Evolutionary conservation across 2,329 filamentous ascomycete genomes (phyloP).

Genomic region (Alternaria rosae): DNA sequence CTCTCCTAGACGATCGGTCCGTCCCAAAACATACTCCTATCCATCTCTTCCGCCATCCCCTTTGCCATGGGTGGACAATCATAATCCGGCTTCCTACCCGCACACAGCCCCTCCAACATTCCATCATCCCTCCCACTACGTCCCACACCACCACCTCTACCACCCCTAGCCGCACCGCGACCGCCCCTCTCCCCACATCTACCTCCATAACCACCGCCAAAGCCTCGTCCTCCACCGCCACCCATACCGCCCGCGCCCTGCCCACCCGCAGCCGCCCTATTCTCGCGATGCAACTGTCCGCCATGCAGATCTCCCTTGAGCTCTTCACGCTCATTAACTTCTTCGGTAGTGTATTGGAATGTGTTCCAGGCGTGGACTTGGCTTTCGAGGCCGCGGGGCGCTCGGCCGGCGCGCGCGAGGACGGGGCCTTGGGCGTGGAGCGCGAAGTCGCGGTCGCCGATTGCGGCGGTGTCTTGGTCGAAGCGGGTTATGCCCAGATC

Average conservation of each 20-base stretch:
- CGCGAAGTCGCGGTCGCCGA: constrained; percentile 37
- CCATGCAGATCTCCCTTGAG: constrained; percentile 46
- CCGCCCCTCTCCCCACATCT: neutral
- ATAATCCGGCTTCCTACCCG: constrained; percentile 28
- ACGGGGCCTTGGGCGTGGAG: constrained; percentile 24
- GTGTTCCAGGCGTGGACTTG: constrained; percentile 42
- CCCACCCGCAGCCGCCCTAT: constrained; percentile 29
- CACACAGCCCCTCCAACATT: constrained; percentile 19
- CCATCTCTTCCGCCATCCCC: constrained; percentile 39
- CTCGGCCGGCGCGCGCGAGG: constrained; percentile 28
- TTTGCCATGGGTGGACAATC: constrained; percentile 35
- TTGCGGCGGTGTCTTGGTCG: constrained; percentile 41
- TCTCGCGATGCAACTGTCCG: constrained; percentile 44
- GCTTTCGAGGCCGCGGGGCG: constrained; percentile 34
- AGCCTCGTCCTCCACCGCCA: neutral
- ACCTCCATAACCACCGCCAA: neutral
- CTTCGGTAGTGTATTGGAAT: constrained; percentile 35
- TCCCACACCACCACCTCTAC: constrained; percentile 8
- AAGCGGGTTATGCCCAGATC: constrained; percentile 41
- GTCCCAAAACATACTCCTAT: constrained; percentile 41
- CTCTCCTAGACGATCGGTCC: constrained; percentile 25
- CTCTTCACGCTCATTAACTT: constrained; percentile 36
- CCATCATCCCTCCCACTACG: neutral
- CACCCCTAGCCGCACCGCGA: neutral
- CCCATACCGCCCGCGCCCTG: neutral